phyloP scores from a whole-genome alignment of 108 stramenopile genomes.

The Fragilaria crotonensis region DNA sequence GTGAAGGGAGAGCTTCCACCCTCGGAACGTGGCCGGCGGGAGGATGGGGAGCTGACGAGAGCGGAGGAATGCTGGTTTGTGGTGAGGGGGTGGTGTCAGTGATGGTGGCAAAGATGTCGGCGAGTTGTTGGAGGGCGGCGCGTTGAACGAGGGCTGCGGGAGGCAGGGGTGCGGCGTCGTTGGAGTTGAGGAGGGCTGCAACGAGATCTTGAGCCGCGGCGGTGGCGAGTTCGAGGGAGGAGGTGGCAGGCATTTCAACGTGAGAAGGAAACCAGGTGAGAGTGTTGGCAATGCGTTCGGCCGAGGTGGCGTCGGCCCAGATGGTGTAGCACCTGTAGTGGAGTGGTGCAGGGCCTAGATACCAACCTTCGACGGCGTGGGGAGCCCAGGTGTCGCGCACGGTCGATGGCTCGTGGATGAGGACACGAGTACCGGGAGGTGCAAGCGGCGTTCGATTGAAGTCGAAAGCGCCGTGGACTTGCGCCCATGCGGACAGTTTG shows the following conservation, averaged over 20 bases:
- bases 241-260: neutral
- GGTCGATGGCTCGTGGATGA: constrained; percentile 15
- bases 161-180: neutral
- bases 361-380: constrained; percentile 32
- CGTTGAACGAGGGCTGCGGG: neutral
- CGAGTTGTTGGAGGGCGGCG: constrained; percentile 1
- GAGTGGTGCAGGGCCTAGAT: constrained; percentile 32
- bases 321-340: constrained; percentile 32
- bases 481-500: constrained; percentile 23
- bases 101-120: neutral
- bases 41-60: too few relatives aligned
- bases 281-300: constrained; percentile 21
- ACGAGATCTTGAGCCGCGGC: neutral
- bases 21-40: too few relatives aligned
- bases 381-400: constrained; percentile 14
- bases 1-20: neutral
- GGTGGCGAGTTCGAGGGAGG: constrained; percentile 1
- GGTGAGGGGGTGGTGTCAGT: too few relatives aligned
- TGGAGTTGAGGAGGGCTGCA: neutral
- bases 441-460: constrained; percentile 38
- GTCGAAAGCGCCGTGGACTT: constrained; percentile 22
- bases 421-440: constrained; percentile 28
- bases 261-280: constrained; percentile 23
- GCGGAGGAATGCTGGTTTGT: too few relatives aligned
- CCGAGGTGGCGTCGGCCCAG: constrained; percentile 12